Evolutionary conservation across 1,139 yeast species (phyloP), one percentile per base, ranked within the genome.

Genomic region (Yamadazyma buinensis): DNA sequence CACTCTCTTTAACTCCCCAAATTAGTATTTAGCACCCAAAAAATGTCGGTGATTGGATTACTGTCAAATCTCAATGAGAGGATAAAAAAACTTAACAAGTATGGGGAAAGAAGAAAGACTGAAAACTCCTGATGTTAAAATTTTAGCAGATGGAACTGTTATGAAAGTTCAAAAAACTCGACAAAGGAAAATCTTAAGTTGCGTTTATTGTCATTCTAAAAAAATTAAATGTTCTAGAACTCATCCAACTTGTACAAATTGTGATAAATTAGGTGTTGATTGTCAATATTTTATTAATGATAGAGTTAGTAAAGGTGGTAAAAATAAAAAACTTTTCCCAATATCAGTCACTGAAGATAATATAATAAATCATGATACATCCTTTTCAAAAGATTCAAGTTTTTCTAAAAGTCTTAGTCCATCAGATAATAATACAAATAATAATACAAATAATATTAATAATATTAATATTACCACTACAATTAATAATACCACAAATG

Each of bases 171-270:
- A 77, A 44, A 75, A 73, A 39, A 62, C 77, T 5, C 67, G 84
- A 40, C 84, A 77, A 49, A 54, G 84, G 35, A 67, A 69, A 47
- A 75, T 77, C 30, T 58, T 73, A 33, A 67, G 76, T 39, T 77
- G 84, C 55, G 75, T 77, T 11, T 70, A 78, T 29, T 77, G 84
- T 43, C 84, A 77, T 50, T 75, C 77, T 36, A 67, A 79, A 38
- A 77, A 77, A 52, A 75, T 77, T 45, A 75, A 75, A 48, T 77
- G 84, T 47, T 68, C 77, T 2, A 57, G 83, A 38, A 71, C 61
- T 11, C 63, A 56, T 19, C 74, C 74, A 7, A 50, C 58, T 4
- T 77, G 84, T 47, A 57, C 57, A 37, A 75, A 72, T 50, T 77
- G 84, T 52, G 54, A 66, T 43, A 66, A 64, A 38, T 39, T 63